phyloP scores from a whole-genome alignment of 1,284 basidiomycete species.

The Ganoderma multipileum region DNA sequence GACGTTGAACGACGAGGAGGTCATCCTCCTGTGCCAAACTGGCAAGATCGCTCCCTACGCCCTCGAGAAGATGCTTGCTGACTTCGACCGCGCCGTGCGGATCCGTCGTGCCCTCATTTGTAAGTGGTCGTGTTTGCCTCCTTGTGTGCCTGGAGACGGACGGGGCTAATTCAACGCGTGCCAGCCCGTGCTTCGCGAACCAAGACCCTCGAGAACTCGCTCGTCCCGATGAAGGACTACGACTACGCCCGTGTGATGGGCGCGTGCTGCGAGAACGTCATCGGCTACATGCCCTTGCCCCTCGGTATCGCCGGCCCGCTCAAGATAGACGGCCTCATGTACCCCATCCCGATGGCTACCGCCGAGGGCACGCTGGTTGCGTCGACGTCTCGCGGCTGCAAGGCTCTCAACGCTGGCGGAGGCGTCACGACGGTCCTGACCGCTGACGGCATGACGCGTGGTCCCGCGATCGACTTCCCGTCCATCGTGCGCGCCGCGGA shows the following conservation, averaged over 20 bases:
- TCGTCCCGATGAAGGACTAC: conserved; percentile 87
- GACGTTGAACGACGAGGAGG: conserved; percentile 90
- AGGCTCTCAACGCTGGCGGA: conserved; percentile 95
- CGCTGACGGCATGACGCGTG: conserved; percentile 97
- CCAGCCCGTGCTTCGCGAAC: conserved; percentile 87
- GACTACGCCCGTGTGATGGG: conserved; percentile 96
- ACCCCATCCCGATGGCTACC: conserved; percentile 98
- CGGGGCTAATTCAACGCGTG: conserved; percentile 21
- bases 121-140: conserved; percentile 48
- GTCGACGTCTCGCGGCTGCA: conserved; percentile 96
- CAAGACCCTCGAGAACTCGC: conserved; percentile 85
- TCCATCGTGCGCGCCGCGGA: conserved; percentile 80
- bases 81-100: conserved; percentile 87
- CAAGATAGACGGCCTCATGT: conserved; percentile 85
- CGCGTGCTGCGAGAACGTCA: conserved; percentile 99
- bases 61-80: conserved; percentile 91
- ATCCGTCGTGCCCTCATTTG: conserved; percentile 92
- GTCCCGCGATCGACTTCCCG: conserved; percentile 97
- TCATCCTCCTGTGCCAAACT: conserved; percentile 88
- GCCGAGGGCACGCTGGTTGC: conserved; percentile 99
- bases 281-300: conserved; percentile 96
- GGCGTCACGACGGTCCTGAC: conserved; percentile 95
- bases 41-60: conserved; percentile 96
- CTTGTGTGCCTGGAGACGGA: not conserved
- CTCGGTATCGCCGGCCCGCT: conserved; percentile 97